These are phyloP conservation scores for Pseudogymnoascus sp. DNA, from an alignment of 2,329 filamentous ascomycete genomes.

Conservation along the genomic window DNA sequence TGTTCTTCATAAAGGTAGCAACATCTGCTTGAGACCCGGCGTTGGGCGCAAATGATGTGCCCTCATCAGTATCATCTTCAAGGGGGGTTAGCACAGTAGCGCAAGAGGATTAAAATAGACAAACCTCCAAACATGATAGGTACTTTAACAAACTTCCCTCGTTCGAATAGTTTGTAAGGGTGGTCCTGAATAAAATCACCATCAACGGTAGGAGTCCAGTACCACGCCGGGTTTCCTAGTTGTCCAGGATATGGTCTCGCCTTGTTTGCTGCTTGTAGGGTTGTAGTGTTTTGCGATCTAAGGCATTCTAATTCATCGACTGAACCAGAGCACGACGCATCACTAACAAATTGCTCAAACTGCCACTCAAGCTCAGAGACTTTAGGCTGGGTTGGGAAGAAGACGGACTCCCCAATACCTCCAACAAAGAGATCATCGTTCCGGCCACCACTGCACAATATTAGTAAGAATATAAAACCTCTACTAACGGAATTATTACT, in stretches of 20 bases:
- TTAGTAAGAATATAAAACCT: background rate
- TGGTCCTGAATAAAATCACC: constrained; percentile 34
- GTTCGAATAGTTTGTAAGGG: constrained; percentile 31
- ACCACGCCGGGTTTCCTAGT: constrained; percentile 29
- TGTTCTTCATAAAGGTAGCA: constrained; percentile 31
- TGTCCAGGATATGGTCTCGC: constrained; percentile 33
- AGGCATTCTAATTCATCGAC: constrained; percentile 32
- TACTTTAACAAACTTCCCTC: constrained; percentile 33
- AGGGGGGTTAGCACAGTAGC: background rate
- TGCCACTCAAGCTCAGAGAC: constrained; percentile 35
- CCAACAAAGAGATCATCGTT: constrained; percentile 23
- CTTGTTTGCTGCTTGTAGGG: constrained; percentile 32
- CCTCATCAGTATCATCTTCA: constrained; percentile 44
- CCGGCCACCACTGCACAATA: constrained; percentile 19
- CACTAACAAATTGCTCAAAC: constrained; percentile 31
- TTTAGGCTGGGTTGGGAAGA: constrained; percentile 33
- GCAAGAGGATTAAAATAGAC: background rate
- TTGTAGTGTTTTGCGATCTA: constrained; percentile 28
- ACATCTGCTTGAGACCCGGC: constrained; percentile 27
- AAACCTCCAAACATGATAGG: constrained; percentile 35
- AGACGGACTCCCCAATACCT: constrained; percentile 31
- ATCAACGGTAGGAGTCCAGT: constrained; percentile 37
- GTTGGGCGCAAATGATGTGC: constrained; percentile 47
- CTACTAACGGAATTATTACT: constrained; percentile 13
- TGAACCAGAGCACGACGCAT: constrained; percentile 26